Percentiles rank a stretch among this genome's conserved stretches.
phyloP scores from a whole-genome alignment of 2,329 filamentous ascomycete genomes.

The Madurella mycetomatis region DNA sequence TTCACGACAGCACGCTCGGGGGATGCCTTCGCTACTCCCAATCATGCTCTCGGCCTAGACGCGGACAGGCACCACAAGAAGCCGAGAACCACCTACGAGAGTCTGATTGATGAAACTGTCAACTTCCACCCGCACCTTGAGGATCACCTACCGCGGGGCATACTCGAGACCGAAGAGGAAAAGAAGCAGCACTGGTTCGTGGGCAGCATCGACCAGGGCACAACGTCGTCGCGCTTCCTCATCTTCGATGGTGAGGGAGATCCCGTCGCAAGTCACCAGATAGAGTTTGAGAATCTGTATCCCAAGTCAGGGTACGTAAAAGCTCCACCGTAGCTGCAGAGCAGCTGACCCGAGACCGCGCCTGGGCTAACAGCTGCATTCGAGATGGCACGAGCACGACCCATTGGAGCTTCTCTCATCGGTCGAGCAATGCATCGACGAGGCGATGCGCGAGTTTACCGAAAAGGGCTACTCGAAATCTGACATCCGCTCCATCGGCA shows the following conservation, averaged over 20 bases:
- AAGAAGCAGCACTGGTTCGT: conserved; percentile 56
- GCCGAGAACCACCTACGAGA: conserved; percentile 10
- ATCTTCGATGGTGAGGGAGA: conserved; percentile 80
- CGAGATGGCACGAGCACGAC: conserved; percentile 86
- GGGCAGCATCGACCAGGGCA: conserved; percentile 86
- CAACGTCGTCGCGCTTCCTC: conserved; percentile 82
- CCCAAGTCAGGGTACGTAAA: conserved; percentile 72
- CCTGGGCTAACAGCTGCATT: conserved; percentile 7
- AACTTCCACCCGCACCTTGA: conserved; percentile 12
- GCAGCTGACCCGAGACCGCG: not conserved
- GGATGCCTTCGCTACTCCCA: conserved; percentile 6
- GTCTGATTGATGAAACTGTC: conserved; percentile 3
- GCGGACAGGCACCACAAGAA: conserved; percentile 16
- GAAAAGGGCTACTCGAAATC: conserved; percentile 62
- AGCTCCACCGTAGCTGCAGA: conserved; percentile 12
- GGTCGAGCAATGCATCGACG: conserved; percentile 75
- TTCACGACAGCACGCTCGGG: conserved; percentile 12
- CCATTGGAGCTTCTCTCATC: conserved; percentile 70
- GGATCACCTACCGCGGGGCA: conserved; percentile 26
- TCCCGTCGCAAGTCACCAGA: conserved; percentile 76
- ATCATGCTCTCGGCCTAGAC: conserved; percentile 10
- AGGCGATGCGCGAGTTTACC: conserved; percentile 66
- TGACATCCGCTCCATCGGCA: conserved; percentile 73
- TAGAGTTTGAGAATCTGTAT: conserved; percentile 81
- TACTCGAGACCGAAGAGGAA: conserved; percentile 26